Evolutionary conservation across 1,139 yeast species (phyloP), one percentile per base, ranked within the genome.

Genomic region (Suhomyces chickasaworum): DNA sequence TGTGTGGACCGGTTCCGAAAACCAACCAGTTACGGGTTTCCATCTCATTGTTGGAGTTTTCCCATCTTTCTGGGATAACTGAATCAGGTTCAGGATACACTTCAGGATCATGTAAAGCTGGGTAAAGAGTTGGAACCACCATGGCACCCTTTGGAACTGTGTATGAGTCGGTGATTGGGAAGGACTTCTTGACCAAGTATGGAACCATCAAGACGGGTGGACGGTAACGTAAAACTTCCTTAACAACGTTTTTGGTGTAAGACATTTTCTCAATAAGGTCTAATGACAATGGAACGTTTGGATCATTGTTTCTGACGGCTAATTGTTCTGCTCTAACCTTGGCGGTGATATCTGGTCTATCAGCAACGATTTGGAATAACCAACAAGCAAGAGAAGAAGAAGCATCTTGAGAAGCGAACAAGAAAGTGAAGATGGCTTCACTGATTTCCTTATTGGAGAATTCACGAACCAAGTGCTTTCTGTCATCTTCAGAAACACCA

Each of bases 201-300:
- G 99, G 99, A 51, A 93, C 98, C 99, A 93, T 93, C 50, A 90
- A 66, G 54, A 93, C 99, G 6, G 99, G 99, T 30, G 99, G 99
- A 69, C 98, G 86, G 74, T 87, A 87, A 67, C 99, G 86, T 58
- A 93, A 80, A 48, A 93, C 75, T 74, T 93, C 99, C 72, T 83
- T 88, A 51, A 93, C 96, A 52, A 89, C 97, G 83, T 84, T 83
- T 60, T 80, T 77, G 23, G 99, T 91, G 73, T 89, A 93, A 29
- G 72, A 76, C 99, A 93, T 93, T 59, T 84, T 62, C 53, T 87
- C 93, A 55, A 91, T 86, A 65, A 93, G 71, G 27, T 85, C 91
- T 49, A 89, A 77, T 42, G 79, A 69, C 54, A 91, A 75, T 44
- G 77, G 83, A 47, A 69, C 74, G 53, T 68, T 62, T 48, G 88